Evolutionary conservation across 225 moss, liverwort and hornwort species (phyloP).

Genomic region (Marchantia polymorpha): DNA sequence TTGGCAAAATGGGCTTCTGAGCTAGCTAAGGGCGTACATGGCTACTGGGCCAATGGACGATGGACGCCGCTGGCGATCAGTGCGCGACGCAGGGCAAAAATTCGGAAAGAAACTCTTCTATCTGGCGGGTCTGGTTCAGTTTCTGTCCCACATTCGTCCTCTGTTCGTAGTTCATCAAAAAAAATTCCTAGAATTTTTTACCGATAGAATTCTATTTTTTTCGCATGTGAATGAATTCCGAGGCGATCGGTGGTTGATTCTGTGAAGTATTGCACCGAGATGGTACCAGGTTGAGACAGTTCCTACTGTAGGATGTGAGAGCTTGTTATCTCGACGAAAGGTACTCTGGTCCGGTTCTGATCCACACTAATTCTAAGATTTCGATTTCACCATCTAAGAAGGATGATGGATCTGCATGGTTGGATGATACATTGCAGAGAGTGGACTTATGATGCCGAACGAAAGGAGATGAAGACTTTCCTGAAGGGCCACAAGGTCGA

Average conservation of each 20-base stretch:
- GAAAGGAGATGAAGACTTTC: slow-evolving; percentile 69
- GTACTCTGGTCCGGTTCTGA: neutral
- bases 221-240: too few relatives aligned
- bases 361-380: too few relatives aligned
- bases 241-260: neutral
- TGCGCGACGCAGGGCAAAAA: slow-evolving; percentile 68
- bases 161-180: neutral
- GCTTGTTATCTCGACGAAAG: neutral
- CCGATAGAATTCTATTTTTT: neutral
- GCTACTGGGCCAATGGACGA: slow-evolving; percentile 75
- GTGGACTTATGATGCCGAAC: slow-evolving; percentile 77
- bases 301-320: neutral
- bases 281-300: neutral
- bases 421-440: slow-evolving; percentile 45
- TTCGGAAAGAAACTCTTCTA: slow-evolving; percentile 78
- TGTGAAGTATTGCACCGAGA: neutral
- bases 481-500: slow-evolving; percentile 95
- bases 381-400: neutral
- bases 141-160: neutral
- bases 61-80: slow-evolving; percentile 91
- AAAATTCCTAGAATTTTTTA: neutral
- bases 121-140: slow-evolving; percentile 59
- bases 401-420: neutral
- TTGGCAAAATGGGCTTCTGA: slow-evolving; percentile 85
- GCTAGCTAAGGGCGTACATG: slow-evolving; percentile 85